Evolutionary conservation across 1,139 yeast genomes (phyloP).

Genomic region (Nakaseomyces uthaithaninus): DNA sequence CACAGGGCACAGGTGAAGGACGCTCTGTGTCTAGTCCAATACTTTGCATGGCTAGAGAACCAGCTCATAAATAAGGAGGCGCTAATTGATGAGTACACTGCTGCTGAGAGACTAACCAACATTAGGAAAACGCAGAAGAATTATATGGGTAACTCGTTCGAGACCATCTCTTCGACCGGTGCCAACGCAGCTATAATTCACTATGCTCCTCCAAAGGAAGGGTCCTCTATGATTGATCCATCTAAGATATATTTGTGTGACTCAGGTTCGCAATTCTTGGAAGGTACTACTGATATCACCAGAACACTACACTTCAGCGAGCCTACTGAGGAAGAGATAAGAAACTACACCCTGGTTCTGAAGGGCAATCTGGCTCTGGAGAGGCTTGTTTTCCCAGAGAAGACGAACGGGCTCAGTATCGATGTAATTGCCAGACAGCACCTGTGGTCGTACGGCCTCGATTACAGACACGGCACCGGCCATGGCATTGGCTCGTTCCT

Average conservation of each 20-base stretch:
- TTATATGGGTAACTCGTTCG: conserved; percentile 80
- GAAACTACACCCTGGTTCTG: conserved; percentile 78
- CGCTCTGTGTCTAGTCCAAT: conserved; percentile 72
- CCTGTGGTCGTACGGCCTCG: conserved; percentile 80
- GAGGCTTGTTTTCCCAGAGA: conserved; percentile 71
- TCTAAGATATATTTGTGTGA: conserved; percentile 76
- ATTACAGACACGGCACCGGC: conserved; percentile 94
- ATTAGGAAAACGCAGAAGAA: conserved; percentile 55
- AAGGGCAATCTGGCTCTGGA: conserved; percentile 87
- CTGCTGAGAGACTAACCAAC: conserved; percentile 57
- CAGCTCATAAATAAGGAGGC: conserved; percentile 47
- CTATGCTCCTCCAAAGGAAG: conserved; percentile 63
- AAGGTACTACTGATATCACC: conserved; percentile 95
- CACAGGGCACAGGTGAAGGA: conserved; percentile 74
- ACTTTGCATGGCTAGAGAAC: conserved; percentile 81
- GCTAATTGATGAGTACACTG: conserved; percentile 68
- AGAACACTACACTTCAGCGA: conserved; percentile 76
- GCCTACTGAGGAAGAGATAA: conserved; percentile 60
- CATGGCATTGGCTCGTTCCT: conserved; percentile 94
- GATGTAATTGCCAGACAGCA: conserved; percentile 86
- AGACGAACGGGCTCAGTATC: conserved; percentile 73
- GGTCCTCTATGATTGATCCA: conserved; percentile 64
- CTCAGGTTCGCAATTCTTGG: conserved; percentile 88
- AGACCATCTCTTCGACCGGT: conserved; percentile 88
- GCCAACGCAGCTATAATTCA: conserved; percentile 91